Base-by-base conservation (phyloP, 2,329 filamentous ascomycete genomes). In the Trichophyton benhamiae region DNA sequence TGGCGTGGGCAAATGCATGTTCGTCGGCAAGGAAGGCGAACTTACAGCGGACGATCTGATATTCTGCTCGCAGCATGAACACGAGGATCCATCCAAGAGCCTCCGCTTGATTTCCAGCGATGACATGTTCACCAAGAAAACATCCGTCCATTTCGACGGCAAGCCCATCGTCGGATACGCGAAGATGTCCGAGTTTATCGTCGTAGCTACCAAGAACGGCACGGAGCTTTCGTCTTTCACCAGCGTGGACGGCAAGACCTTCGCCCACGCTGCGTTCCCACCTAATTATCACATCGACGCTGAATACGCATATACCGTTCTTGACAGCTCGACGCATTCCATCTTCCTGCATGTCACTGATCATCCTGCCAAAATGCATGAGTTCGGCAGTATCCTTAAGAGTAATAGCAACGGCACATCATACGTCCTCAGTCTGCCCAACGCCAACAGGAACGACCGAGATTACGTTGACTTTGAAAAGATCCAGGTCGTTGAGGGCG, bases 351-450 rank as follows among this genome's bases (percentile, higher is more conserved):
- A 97, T 70, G 92, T 97, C 55, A 91, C 88, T 0, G 89, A 89
- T 46, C 87, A 88, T 68, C 82, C 81, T 46, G 77, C 78, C 2
- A 72, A 79, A 58, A 86, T 84, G 17, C 83, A 82, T 58, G 83
- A 87, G 63, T 91, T 88, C 68, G 94, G 94, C 42, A 87, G 87
- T 25, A 89, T 99, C 67, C 84, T 99, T 75, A 99, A 97, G 82
- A 96, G 91, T 71, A 99, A 99, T 77, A 96, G 91, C 68, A 97
- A 99, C 71, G 94, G 94, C 60, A 99, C 94, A 0, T 94, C 88
- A 1, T 99, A 96, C 69, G 89, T 96, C 11, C 78, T 95, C 65
- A 95, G 89, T 73, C 80, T 94, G 25, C 79, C 83, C 57, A 84
- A 83, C 20, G 90, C 97, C 70, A 96, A 97, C 74, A 83, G 89